Evolutionary conservation across 2,329 filamentous ascomycete genomes (phyloP).

Genomic region (Ophiostoma montium): DNA sequence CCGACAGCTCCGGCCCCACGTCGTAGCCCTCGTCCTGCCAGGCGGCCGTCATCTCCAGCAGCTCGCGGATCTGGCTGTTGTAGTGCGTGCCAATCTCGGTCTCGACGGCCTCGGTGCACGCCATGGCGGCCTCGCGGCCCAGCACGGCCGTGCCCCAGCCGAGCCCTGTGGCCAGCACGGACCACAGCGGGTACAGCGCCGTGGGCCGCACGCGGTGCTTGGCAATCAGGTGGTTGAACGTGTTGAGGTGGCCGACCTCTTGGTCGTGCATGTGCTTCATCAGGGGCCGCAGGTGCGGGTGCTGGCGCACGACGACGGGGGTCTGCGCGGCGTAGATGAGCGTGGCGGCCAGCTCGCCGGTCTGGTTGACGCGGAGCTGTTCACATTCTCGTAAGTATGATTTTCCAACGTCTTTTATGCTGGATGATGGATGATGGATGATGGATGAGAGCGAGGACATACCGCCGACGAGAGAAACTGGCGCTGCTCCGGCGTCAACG

Average conservation of each 20-base stretch:
- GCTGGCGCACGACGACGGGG: constrained; percentile 60
- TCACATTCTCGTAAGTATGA: background rate
- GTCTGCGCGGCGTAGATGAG: constrained; percentile 88
- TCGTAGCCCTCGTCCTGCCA: constrained; percentile 69
- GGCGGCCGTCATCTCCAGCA: constrained; percentile 67
- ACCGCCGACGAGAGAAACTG: constrained; percentile 64
- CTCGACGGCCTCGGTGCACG: constrained; percentile 95
- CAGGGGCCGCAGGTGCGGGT: constrained; percentile 76
- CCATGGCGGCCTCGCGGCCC: constrained; percentile 92
- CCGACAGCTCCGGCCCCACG: constrained; percentile 61
- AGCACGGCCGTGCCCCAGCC: constrained; percentile 84
- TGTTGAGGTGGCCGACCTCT: constrained; percentile 73
- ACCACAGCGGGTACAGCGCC: constrained; percentile 84
- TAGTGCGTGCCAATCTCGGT: constrained; percentile 96
- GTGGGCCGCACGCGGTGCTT: constrained; percentile 86
- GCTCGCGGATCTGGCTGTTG: constrained; percentile 71
- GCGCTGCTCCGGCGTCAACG: constrained; percentile 54
- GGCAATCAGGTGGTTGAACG: constrained; percentile 71
- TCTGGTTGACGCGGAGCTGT: constrained; percentile 86
- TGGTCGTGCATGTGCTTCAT: constrained; percentile 99
- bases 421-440: background rate
- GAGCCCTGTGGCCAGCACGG: constrained; percentile 60
- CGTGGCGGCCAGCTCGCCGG: constrained; percentile 90
- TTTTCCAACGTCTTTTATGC: background rate
- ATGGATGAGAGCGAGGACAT: constrained; percentile 16